Percentiles rank a stretch among this genome's conserved stretches.
phyloP scores from a whole-genome alignment of 2,329 filamentous ascomycete genomes.

The Blastomyces gilchristii region DNA sequence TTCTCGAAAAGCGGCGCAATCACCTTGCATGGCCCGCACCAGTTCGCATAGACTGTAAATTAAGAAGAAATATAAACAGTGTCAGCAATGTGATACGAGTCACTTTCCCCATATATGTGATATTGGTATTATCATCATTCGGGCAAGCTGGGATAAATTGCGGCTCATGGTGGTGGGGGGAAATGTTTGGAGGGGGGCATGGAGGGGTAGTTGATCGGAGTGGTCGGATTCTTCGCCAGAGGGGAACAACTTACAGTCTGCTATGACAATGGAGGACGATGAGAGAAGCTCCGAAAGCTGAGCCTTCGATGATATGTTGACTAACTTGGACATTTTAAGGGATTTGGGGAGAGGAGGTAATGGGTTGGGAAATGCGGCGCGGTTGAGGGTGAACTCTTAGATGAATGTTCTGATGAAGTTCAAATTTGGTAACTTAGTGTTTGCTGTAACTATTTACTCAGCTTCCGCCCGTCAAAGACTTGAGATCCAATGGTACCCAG shows the following conservation, averaged over 20 bases:
- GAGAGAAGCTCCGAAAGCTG: constrained; percentile 61
- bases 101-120: neutral
- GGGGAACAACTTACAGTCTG: constrained; percentile 64
- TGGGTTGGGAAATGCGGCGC: constrained; percentile 15
- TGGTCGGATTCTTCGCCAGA: neutral
- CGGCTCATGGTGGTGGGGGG: neutral
- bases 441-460: neutral
- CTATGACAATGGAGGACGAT: constrained; percentile 68
- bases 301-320: constrained; percentile 51
- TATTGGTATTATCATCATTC: neutral
- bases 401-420: neutral
- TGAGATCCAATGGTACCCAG: neutral
- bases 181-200: neutral
- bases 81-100: constrained; percentile 12
- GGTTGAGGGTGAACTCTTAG: constrained; percentile 5
- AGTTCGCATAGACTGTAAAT: constrained; percentile 69
- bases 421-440: neutral
- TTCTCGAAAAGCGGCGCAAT: constrained; percentile 76
- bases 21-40: constrained; percentile 72
- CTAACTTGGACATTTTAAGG: constrained; percentile 33
- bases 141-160: neutral
- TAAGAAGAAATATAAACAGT: constrained; percentile 15
- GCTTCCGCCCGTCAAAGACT: neutral
- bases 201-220: constrained; percentile 1
- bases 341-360: constrained; percentile 13